phyloP scores from a whole-genome alignment of 2,329 filamentous ascomycete genomes.

The Exophiala alcalophila region DNA sequence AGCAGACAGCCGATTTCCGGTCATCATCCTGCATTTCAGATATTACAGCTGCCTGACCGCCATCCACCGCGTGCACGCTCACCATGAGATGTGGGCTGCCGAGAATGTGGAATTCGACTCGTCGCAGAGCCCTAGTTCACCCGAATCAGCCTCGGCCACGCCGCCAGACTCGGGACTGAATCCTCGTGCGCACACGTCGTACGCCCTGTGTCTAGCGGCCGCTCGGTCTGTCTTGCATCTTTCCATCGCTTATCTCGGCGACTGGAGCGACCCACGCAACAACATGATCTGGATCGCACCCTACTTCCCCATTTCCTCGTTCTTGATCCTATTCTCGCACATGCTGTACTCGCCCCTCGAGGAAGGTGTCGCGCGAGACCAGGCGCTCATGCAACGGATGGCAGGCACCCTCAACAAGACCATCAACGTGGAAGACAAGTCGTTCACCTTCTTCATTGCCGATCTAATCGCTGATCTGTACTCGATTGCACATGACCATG shows the following conservation, averaged over 20 bases:
- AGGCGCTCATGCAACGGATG: conserved; percentile 6
- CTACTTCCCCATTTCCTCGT: conserved; percentile 12
- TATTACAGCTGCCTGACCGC: conserved; percentile 16
- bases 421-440: conserved; percentile 1
- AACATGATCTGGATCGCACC: conserved; percentile 11
- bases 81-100: conserved; percentile 16
- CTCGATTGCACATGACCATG: conserved; percentile 1
- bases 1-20: conserved; percentile 2
- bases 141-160: neutral
- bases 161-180: neutral
- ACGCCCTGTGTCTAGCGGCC: conserved; percentile 12
- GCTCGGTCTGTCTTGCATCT: conserved; percentile 14
- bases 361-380: conserved; percentile 4
- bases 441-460: neutral
- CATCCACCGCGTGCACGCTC: conserved; percentile 14
- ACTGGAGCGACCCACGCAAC: conserved; percentile 5
- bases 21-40: conserved; percentile 12
- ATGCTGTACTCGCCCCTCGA: conserved; percentile 13
- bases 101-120: conserved; percentile 1
- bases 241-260: conserved; percentile 6
- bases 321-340: conserved; percentile 12
- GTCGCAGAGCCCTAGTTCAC: neutral
- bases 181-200: conserved; percentile 4
- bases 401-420: neutral
- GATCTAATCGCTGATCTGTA: conserved; percentile 2